Base-by-base conservation (phyloP, 2,329 filamentous ascomycete species). In the Atkinsonella texensis region DNA sequence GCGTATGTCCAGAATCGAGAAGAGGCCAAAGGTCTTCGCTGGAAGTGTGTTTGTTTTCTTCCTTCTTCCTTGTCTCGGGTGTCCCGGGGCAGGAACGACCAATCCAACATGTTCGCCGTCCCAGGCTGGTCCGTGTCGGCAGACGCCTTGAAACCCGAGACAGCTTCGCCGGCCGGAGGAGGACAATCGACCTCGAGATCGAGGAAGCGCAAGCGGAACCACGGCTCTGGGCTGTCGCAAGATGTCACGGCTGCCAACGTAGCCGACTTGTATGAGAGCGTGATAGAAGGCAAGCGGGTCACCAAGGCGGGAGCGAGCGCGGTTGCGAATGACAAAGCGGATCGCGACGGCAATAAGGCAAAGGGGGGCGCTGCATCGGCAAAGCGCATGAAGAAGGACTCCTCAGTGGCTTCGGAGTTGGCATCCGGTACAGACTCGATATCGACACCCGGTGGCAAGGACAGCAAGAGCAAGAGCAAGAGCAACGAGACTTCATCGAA, bases 121-220 rank as follows among this genome's bases (percentile, higher is more conserved):
- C 87, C 87, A 62, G 93, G 93, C 59, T 96, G 91, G 90, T 88
- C 88, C 40, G 76, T 96, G 38, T 81, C 87, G 52, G 77, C 84
- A 55, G 79, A 82, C 58, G 73, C 72, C 49, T 79, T 94, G 56
- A 89, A 88, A 68, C 69, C 80, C 32, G 88, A 95, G 68, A 77
- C 73, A 55, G 54, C 58, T 11, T 55, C 66, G 48, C 58, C 65
- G 9, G 62, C 60, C 46, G 60, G 60, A 33, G 65, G 60, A 38
- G 65, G 63, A 23, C 59, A 62, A 20, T 60, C 68, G 2, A 62
- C 70, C 53, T 63, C 70, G 58, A 79, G 75, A 60, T 73, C 74
- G 57, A 83, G 76, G 63, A 81, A 83, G 68, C 76, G 80, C 56
- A 83, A 82, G 71, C 72, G 60, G 52, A 48, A 41, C 44, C 46